phyloP scores from a whole-genome alignment of 257 asterid species.

The Anisodus acutangulus region DNA sequence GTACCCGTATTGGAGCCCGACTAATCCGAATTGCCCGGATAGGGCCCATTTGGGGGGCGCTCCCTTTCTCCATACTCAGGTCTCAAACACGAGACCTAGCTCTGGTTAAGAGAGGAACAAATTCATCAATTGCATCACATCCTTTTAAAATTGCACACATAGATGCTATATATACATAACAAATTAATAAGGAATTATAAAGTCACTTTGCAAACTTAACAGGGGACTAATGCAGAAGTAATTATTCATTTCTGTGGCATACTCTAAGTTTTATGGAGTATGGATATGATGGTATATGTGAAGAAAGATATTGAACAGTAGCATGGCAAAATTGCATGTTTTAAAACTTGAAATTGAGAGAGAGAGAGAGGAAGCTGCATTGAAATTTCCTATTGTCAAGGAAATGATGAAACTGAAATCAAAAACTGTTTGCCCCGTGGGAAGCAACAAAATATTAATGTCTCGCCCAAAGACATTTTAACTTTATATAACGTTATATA shows the following conservation, averaged over 20 bases:
- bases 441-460: neutral
- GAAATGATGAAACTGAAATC: neutral
- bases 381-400: constrained; percentile 28
- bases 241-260: too few species aligned
- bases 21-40: too few species aligned
- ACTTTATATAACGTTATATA: neutral
- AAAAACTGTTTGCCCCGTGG: neutral
- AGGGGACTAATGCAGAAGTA: too few species aligned
- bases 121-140: too few species aligned
- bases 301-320: neutral
- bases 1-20: too few species aligned
- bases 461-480: neutral
- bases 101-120: too few species aligned
- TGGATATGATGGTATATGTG: neutral
- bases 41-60: too few species aligned
- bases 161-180: neutral
- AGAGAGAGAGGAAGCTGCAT: constrained; percentile 20
- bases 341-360: neutral
- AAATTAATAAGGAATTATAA: neutral
- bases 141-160: neutral
- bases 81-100: neutral
- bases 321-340: neutral
- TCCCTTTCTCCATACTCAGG: too few species aligned
- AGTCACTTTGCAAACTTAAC: neutral
- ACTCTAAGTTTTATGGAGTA: neutral